Base-by-base conservation (phyloP, 2,329 filamentous ascomycete genomes). In the Pseudogymnoascus destructans region DNA sequence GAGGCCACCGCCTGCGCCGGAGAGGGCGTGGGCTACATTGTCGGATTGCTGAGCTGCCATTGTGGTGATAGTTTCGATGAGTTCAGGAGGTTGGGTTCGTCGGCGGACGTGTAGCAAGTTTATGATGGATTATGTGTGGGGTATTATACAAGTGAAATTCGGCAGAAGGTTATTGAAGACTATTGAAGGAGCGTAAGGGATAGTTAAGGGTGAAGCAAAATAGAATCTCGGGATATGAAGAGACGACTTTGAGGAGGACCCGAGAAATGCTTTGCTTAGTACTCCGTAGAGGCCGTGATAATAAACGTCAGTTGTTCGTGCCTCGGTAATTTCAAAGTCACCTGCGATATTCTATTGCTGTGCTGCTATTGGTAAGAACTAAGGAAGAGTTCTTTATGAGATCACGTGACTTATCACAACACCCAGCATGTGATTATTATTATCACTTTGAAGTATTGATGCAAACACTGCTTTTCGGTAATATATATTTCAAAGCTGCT, bases 11-110 rank as follows among this genome's bases (percentile, higher is more conserved):
- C 93, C 93, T 56, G 91, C 89, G 64, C 92, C 92, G 59, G 91
- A 89, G 60, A 97, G 81, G 61, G 92, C 92, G 75, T 97, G 92
- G 59, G 92, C 90, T 69, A 97, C 89, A 77, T 96, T 96, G 78
- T 97, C 92, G 70, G 91, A 93, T 68, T 95, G 89, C 61, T 75
- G 67, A 57, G 68, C 68, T 61, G 69, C 65, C 38, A 59, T 59
- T 35, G 19, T 49, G 59, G 40, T 54, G 15, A 32, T 32, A 30
- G n/a, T 25, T 56, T 35, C 30, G 32, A 56, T 40, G 30, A 27
- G 30, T 40, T 35, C 27, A 40, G 30, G 23, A 23, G 33, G 23
- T 56, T 19, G 54, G 54, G 30, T 56, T 23, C 19, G 19, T 38
- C 3, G 17, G 8, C 23, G 17, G 30, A 40, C 9, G 46, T 52